Evolutionary conservation across 2,329 filamentous ascomycete species (phyloP).

Genomic region (Mycogone perniciosa): DNA sequence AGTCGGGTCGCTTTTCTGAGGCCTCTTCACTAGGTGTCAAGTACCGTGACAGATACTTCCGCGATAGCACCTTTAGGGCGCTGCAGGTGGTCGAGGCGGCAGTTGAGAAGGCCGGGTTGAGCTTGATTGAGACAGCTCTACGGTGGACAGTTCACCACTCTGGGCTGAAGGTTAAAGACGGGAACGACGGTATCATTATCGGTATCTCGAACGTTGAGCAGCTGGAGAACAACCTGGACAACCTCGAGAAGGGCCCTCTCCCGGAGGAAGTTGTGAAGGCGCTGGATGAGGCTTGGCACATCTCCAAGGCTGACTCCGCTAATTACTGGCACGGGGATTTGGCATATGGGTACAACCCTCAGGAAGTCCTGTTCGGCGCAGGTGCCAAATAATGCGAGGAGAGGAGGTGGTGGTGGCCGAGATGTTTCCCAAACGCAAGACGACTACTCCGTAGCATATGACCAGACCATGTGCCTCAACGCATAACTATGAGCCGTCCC

Average conservation of each 20-base stretch:
- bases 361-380: conserved; percentile 50
- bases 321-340: conserved; percentile 55
- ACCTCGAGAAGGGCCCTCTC: conserved; percentile 62
- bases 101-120: conserved; percentile 60
- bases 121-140: conserved; percentile 65
- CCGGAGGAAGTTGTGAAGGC: conserved; percentile 69
- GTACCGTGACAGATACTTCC: conserved; percentile 68
- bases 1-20: conserved; percentile 65
- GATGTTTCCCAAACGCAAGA: too few species aligned
- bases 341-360: conserved; percentile 60
- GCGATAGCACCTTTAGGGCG: conserved; percentile 56
- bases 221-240: conserved; percentile 50
- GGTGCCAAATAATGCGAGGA: conserved; percentile 32
- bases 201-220: conserved; percentile 53
- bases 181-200: conserved; percentile 54
- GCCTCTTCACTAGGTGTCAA: conserved; percentile 43
- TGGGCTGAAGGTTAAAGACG: conserved; percentile 43
- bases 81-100: conserved; percentile 62
- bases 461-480: too few species aligned
- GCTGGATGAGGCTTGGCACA: conserved; percentile 70
- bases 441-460: too few species aligned
- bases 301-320: conserved; percentile 53
- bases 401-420: not conserved
- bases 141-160: conserved; percentile 71
- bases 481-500: too few species aligned